Base-by-base conservation (phyloP, 345 rosid species). In the Aquilaria sinensis region DNA sequence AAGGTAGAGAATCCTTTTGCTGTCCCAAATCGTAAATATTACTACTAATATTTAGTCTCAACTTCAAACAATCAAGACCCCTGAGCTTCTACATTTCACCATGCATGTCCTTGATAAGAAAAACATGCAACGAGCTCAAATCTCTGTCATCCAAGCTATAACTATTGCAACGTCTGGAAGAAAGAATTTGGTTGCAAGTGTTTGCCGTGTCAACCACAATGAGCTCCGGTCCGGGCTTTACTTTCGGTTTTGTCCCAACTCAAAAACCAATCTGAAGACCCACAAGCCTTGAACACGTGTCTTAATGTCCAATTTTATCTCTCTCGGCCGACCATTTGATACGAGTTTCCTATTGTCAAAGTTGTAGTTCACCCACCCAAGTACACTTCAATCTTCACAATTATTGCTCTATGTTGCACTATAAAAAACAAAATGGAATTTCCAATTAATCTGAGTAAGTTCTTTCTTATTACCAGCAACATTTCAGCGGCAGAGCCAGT, bases 331-430 rank as follows among this genome's bases (percentile, higher is more conserved):
- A 78, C 89, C 78, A 76, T 47, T 48, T 29, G 30, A 31, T 32
- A 10, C 41, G 12, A 43, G 1, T 0, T 58, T 75, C 43, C 43
- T 5, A 37, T 37, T 81, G 81, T 83, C 89, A 89, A 86, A 71
- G 73, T 57, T 78, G 16, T 89, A 80, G 96, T 66, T 89, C 84
- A 89, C 80, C 96, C 61, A 85, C 80, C 80, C 58, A 53, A 47
- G 57, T 59, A 68, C 73, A 81, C 81, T 78, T 83, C 83, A 23
- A 23, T 23, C 23, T 23, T 63, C 66, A 48, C 31, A 47, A 12
- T 55, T 61, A 62, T 31, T 8, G 31, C 12, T 5, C 1, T 57
- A 48, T 54, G 63, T 54, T 55, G 63, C 72, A 59, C 63, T 8
- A 7, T 55, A 2, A 41, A 37, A 56, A 29, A 62, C 58, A 68